Percentiles rank a stretch among this genome's conserved stretches.
These are phyloP conservation scores for Fusarium sp. DNA, from an alignment of 2,329 filamentous ascomycete species.

Conservation along the genomic window DNA sequence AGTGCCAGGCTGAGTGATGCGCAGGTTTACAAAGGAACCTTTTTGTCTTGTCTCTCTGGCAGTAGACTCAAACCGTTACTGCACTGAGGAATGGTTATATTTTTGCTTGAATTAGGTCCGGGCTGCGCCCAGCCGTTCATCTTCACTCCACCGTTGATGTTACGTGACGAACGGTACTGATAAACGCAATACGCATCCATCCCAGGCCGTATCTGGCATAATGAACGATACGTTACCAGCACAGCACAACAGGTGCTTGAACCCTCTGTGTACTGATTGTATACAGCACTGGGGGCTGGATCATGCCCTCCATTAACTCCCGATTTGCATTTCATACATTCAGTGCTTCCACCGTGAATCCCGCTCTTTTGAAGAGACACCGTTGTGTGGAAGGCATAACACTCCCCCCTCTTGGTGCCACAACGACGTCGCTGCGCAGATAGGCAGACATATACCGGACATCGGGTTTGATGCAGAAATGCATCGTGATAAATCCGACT, in stretches of 20 bases:
- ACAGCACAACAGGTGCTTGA: conserved; percentile 1
- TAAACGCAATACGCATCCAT: conserved; percentile 30
- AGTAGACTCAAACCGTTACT: conserved; percentile 19
- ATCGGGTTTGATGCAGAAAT: background rate
- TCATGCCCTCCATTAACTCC: conserved; percentile 16
- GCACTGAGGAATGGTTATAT: conserved; percentile 30
- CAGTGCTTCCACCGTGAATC: conserved; percentile 20
- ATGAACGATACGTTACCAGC: conserved; percentile 22
- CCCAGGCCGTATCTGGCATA: conserved; percentile 20
- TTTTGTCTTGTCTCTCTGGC: background rate
- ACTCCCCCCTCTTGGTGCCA: conserved; percentile 37
- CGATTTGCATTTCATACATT: conserved; percentile 15
- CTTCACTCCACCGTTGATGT: conserved; percentile 39
- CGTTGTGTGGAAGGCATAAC: conserved; percentile 16
- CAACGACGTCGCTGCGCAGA: conserved; percentile 27
- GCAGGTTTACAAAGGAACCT: conserved; percentile 20
- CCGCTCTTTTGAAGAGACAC: conserved; percentile 41
- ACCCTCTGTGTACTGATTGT: background rate
- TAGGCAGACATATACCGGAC: conserved; percentile 20
- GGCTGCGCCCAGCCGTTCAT: conserved; percentile 37
- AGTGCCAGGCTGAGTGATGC: background rate
- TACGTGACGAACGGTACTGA: conserved; percentile 28
- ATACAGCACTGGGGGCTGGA: background rate
- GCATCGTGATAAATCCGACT: background rate
- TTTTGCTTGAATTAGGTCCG: conserved; percentile 15